Conservation (phyloP, 129 eudicot species). For the Sambucus nigra region DNA sequence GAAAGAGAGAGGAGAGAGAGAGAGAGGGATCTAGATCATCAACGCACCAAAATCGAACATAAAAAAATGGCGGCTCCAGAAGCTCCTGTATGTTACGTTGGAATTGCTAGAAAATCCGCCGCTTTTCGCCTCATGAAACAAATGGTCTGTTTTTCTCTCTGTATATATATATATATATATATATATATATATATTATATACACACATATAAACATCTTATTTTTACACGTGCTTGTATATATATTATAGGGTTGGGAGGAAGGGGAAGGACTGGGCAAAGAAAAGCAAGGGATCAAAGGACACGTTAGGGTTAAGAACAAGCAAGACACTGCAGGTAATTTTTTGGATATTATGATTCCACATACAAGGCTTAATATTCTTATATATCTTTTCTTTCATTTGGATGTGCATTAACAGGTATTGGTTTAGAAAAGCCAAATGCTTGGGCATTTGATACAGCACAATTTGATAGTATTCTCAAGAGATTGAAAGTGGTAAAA, state of each 20-base stretch:
- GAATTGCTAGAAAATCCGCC: slow-evolving; percentile 70
- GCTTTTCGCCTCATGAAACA: slow-evolving; percentile 99
- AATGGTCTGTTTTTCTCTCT: slow-evolving; percentile 39
- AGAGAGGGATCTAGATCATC: slow-evolving; percentile 7
- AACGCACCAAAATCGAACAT: neutral
- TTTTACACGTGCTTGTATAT: neutral
- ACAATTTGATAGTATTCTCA: slow-evolving; percentile 83
- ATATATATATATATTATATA: no score
- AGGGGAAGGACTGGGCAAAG: slow-evolving; percentile 98
- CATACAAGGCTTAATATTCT: neutral
- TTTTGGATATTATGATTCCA: neutral
- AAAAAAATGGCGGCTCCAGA: slow-evolving; percentile 63
- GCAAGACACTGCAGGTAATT: slow-evolving; percentile 73
- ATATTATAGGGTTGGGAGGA: slow-evolving; percentile 94
- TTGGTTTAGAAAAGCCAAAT: slow-evolving; percentile 80
- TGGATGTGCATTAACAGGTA: slow-evolving; percentile 33
- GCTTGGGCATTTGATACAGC: slow-evolving; percentile 94
- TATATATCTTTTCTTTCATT: neutral
- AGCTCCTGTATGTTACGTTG: slow-evolving; percentile 75
- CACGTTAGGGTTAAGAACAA: slow-evolving; percentile 90
- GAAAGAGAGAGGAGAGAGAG: slow-evolving; percentile 12
- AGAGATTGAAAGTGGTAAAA: slow-evolving; percentile 76
- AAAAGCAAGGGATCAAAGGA: slow-evolving; percentile 97
- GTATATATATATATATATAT: neutral
- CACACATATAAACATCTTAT: neutral